phyloP scores from a whole-genome alignment of 2,329 filamentous ascomycete species.

The Acrodontium crateriforme region DNA sequence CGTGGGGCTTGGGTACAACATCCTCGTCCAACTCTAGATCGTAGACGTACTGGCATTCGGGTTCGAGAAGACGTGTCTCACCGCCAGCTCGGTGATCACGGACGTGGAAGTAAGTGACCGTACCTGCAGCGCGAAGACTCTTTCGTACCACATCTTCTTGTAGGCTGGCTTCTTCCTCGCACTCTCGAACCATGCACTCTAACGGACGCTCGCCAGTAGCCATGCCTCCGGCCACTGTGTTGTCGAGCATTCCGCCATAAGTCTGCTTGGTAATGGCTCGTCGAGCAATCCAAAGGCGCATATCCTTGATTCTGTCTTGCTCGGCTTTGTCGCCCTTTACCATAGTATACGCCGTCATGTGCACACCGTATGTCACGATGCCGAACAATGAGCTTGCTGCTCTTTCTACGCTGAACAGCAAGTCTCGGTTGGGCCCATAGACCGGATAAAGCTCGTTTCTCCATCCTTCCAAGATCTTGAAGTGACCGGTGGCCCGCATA shows the following conservation, averaged over 20 bases:
- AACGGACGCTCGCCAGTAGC: constrained; percentile 67
- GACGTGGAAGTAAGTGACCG: constrained; percentile 66
- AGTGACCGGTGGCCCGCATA: constrained; percentile 57
- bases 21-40: constrained; percentile 63
- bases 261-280: constrained; percentile 68
- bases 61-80: constrained; percentile 54
- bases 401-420: constrained; percentile 64
- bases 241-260: constrained; percentile 82
- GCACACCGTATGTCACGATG: constrained; percentile 60
- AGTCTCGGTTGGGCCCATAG: constrained; percentile 44
- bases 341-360: constrained; percentile 61
- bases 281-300: constrained; percentile 75
- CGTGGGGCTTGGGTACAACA: constrained; percentile 60
- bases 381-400: constrained; percentile 61
- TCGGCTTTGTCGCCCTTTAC: constrained; percentile 15
- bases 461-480: constrained; percentile 66
- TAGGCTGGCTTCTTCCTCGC: constrained; percentile 76
- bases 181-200: constrained; percentile 73
- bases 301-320: constrained; percentile 32
- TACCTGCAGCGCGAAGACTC: constrained; percentile 47
- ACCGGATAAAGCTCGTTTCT: constrained; percentile 69
- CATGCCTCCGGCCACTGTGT: constrained; percentile 79
- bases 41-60: constrained; percentile 79
- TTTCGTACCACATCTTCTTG: constrained; percentile 53
- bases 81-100: constrained; percentile 48